Evolutionary conservation across 495 filamentous ascomycete genomes (phyloP), one percentile per base, ranked within the genome.

Genomic region (Aspergillus carlsbadensis): DNA sequence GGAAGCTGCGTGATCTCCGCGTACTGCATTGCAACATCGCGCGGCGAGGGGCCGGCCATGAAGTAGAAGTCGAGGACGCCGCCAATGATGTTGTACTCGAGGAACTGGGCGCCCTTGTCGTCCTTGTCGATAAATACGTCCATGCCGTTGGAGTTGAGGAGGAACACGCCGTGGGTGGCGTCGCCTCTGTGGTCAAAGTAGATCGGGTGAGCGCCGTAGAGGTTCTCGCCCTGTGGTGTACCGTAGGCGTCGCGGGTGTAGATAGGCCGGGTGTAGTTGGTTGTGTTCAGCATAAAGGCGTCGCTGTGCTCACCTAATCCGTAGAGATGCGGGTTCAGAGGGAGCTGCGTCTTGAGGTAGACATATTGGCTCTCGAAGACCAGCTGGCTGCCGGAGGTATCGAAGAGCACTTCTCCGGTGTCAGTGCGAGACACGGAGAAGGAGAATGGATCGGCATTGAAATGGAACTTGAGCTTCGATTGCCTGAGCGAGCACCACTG

Each of bases 61-160:
- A 95, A 93, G 71, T 93, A 94, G 42, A 96, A 84, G 68, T 96
- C 91, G 7, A 96, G 56, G 14, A 94, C 79, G 20, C 91, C 91
- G 39, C 90, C 89, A 2, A 94, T 72, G 20, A 82, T 84, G 65
- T 94, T 92, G 73, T 93, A 96, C 71, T 95, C 88, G 26, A 95
- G 79, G 57, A 86, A 93, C 64, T 92, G 88, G 6, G 81, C 80
- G 0, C 75, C 78, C 18, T 76, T 69, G 29, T 72, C 71, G 11
- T 77, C 80, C 58, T 84, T 81, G 68, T 90, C 80, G 74, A 95
- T 87, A 62, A 87, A 87, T 72, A 96, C 78, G 57, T 96, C 91
- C 88, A 94, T 93, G 11, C 90, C 91, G 64, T 92, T 90, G 43
- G 84, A 87, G 69, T 90, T 92, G 56, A 92, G 71, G 45, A 94